phyloP scores from a whole-genome alignment of 108 stramenopile genomes.

The Cyclotella distinguenda region DNA sequence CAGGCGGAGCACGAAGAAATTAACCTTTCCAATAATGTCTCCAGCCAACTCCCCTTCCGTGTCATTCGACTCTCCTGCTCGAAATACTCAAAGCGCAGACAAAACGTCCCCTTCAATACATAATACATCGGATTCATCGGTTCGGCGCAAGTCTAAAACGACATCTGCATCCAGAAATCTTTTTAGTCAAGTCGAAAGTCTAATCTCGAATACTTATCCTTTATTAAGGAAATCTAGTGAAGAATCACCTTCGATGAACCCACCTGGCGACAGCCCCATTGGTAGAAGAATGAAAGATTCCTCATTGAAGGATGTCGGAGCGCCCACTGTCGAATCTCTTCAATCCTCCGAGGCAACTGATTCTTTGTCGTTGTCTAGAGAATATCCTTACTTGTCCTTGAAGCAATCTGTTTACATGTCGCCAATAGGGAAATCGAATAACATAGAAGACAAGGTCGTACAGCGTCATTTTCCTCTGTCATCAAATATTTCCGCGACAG shows the following conservation, averaged over 20 bases:
- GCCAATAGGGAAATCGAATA: neutral
- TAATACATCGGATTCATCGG: no score
- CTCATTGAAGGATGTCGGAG: slow-evolving; percentile 10
- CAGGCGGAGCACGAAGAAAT: slow-evolving; percentile 10
- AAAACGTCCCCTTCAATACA: no score
- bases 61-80: neutral
- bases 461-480: no score
- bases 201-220: no score
- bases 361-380: slow-evolving; percentile 15
- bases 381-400: slow-evolving; percentile 38
- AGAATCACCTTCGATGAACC: no score
- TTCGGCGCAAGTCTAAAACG: no score
- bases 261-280: no score
- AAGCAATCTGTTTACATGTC: neutral
- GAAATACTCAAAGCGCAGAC: no score
- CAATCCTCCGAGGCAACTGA: slow-evolving; percentile 6
- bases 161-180: no score
- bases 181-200: slow-evolving; percentile 6
- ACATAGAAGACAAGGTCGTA: no score
- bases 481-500: slow-evolving; percentile 11
- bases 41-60: neutral
- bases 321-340: slow-evolving; percentile 4
- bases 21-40: slow-evolving; percentile 7
- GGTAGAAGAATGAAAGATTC: slow-evolving; percentile 18
- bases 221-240: no score